phyloP scores from a whole-genome alignment of 352 stramenopile species.

The Phytophthora nicotianae region DNA sequence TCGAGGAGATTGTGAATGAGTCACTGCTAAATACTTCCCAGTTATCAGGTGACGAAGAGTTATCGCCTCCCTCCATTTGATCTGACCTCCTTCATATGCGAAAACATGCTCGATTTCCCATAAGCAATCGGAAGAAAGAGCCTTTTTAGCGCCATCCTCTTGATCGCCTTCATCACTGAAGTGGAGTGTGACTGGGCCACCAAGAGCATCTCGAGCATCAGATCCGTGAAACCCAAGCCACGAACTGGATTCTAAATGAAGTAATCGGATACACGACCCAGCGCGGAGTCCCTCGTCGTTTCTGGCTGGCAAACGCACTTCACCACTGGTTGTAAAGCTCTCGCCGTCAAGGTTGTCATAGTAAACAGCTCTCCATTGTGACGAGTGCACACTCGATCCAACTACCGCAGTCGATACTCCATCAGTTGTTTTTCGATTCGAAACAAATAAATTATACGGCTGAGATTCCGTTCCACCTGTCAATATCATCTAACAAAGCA shows the following conservation, averaged over 20 bases:
- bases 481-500: conserved; percentile 49
- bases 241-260: conserved; percentile 70
- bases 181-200: conserved; percentile 44
- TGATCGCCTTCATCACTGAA: conserved; percentile 52
- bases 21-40: conserved; percentile 62
- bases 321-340: conserved; percentile 4
- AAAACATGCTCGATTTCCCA: conserved; percentile 66
- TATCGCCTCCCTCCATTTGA: conserved; percentile 58
- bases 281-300: conserved; percentile 44
- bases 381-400: conserved; percentile 61
- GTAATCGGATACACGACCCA: conserved; percentile 61
- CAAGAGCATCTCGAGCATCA: conserved; percentile 1
- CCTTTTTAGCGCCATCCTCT: conserved; percentile 34
- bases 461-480: conserved; percentile 52
- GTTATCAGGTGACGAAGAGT: conserved; percentile 62
- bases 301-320: conserved; percentile 4
- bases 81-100: conserved; percentile 57
- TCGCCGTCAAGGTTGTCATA: conserved; percentile 51
- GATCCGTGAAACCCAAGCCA: conserved; percentile 52
- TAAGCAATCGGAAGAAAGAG: conserved; percentile 54
- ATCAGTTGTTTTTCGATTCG: conserved; percentile 49
- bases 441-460: conserved; percentile 67
- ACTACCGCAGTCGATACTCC: conserved; percentile 45
- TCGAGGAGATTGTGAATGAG: conserved; percentile 28
- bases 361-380: conserved; percentile 58